Evolutionary conservation across 2,329 filamentous ascomycete species (phyloP), one percentile per base, ranked within the genome.

Genomic region (Myriosclerotinia duriaeana): DNA sequence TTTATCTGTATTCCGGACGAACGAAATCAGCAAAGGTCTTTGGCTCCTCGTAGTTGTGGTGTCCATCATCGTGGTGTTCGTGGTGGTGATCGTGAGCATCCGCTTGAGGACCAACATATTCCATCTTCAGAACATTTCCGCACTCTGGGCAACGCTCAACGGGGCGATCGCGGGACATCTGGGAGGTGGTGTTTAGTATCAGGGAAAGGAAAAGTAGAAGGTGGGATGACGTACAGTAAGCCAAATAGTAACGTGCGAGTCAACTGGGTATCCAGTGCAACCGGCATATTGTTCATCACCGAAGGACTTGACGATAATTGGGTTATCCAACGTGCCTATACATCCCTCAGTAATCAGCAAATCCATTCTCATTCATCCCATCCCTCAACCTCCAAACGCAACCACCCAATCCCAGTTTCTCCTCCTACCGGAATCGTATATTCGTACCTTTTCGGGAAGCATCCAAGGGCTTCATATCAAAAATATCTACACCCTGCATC

Each of bases 11-110:
- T 79, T 97, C 88, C 69, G 93, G 92, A 87, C 91, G 93, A 82
- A 99, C 88, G 81, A 86, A 98, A 85, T 99, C 91, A 80, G 92
- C 92, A 79, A 98, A 94, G 75, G 92, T 97, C 89, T 97, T 97
- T 79, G 93, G 92, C 82, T 96, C 92, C 82, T 95, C 92, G 78
- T 84, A 70, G 34, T 52, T 84, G 74, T 80, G 78, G 76, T 86
- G 83, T 75, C 80, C 78, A 79, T 83, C 83, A 73, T 79, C 78
- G 75, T 78, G 75, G 71, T 76, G 73, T 3, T 65, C 70, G 75
- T 87, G 84, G 77, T 86, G 87, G 75, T 86, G 82, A 68, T 77
- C 77, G 77, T 87, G 84, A 70, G 79, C 81, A 74, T 82, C 80
- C 78, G 91, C 90, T 78, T 88, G 79, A 62, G 93, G 88, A 69